Conservation (phyloP, 2,329 filamentous ascomycete species). For the Colletotrichum godetiae region DNA sequence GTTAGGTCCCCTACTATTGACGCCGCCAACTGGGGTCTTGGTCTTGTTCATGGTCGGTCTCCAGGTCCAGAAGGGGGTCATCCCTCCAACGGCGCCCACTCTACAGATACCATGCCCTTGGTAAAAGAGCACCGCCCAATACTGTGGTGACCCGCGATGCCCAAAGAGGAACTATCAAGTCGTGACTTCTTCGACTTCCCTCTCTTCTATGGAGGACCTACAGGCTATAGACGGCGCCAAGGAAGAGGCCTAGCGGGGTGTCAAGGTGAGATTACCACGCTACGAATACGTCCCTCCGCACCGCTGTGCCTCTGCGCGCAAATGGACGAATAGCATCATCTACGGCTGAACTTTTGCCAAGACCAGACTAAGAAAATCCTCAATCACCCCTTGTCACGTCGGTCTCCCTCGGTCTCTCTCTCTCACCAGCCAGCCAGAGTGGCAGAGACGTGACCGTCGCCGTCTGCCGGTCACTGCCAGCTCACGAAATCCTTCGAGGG, state of each 20-base stretch:
- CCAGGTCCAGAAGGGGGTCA: neutral
- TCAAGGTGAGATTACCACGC: neutral
- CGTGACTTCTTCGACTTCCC: neutral
- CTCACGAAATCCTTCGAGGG: too few species aligned
- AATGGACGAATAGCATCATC: constrained; percentile 1
- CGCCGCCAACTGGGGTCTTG: neutral
- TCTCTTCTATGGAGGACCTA: neutral
- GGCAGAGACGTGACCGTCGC: neutral
- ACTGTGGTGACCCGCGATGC: neutral
- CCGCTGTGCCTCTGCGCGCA: neutral
- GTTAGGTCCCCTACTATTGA: neutral
- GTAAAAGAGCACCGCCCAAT: neutral
- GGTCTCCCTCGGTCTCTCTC: neutral
- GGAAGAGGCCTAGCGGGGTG: neutral
- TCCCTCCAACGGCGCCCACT: neutral
- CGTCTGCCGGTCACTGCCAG: neutral
- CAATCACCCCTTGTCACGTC: neutral
- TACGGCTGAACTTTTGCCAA: neutral
- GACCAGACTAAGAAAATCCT: neutral
- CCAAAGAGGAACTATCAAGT: neutral
- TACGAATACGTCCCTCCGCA: neutral
- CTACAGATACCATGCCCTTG: neutral
- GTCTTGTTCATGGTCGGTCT: neutral
- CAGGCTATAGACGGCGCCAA: neutral
- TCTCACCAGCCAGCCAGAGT: neutral